Conservation (phyloP, 2,329 filamentous ascomycete genomes). For the Acephala macrosclerotiorum region DNA sequence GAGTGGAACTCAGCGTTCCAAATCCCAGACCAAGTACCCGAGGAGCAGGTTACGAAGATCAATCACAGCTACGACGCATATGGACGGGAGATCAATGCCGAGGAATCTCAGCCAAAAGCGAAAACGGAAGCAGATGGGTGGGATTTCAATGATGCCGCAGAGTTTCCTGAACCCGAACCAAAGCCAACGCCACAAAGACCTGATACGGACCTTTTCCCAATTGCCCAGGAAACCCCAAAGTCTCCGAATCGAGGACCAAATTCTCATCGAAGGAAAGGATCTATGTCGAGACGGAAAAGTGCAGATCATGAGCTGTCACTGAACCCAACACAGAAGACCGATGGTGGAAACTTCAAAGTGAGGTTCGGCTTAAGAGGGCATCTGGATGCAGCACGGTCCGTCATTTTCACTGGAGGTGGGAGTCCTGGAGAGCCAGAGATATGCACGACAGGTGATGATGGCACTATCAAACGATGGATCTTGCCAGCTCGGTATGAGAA, state of each 20-base stretch:
- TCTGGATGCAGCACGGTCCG: slow-evolving; percentile 89
- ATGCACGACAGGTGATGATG: slow-evolving; percentile 94
- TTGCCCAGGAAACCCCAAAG: slow-evolving; percentile 79
- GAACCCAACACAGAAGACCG: slow-evolving; percentile 64
- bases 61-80: slow-evolving; percentile 66
- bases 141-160: slow-evolving; percentile 87
- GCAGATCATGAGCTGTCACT: slow-evolving; percentile 70
- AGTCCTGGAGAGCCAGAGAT: slow-evolving; percentile 96
- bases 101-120: slow-evolving; percentile 55
- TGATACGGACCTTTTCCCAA: slow-evolving; percentile 88
- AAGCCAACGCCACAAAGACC: slow-evolving; percentile 69
- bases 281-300: slow-evolving; percentile 74
- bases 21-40: slow-evolving; percentile 43
- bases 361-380: slow-evolving; percentile 92
- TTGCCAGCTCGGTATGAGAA: slow-evolving; percentile 82
- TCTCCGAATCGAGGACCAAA: slow-evolving; percentile 75
- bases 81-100: slow-evolving; percentile 55
- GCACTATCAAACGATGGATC: slow-evolving; percentile 95
- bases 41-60: slow-evolving; percentile 64
- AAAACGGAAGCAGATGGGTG: slow-evolving; percentile 75
- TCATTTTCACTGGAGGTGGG: slow-evolving; percentile 96
- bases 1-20: slow-evolving; percentile 46
- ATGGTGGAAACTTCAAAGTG: slow-evolving; percentile 86
- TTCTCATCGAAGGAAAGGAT: slow-evolving; percentile 82
- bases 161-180: slow-evolving; percentile 61